These are phyloP conservation scores for Diphasiastrum complanatum DNA, from an alignment of 83 land plant genomes.

Conservation along the genomic window DNA sequence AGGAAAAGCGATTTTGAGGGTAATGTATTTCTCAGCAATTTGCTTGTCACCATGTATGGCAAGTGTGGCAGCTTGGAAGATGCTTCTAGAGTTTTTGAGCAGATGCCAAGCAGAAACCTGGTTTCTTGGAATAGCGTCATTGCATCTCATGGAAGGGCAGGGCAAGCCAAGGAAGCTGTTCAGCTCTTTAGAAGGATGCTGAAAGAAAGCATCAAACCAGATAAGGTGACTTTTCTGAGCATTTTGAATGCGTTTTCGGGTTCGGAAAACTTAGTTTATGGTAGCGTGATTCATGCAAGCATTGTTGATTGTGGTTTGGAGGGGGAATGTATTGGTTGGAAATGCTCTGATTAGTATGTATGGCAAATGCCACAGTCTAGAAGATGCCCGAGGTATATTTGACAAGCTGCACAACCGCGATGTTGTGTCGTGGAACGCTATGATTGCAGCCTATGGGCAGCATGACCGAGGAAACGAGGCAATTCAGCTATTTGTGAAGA, in stretches of 20 bases:
- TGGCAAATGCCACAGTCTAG: conserved; percentile 25
- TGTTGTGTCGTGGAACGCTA: conserved; percentile 43
- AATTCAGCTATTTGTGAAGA: conserved; percentile 28
- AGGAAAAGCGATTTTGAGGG: too few relatives aligned
- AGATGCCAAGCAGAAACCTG: too few relatives aligned
- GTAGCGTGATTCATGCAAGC: conserved; percentile 33
- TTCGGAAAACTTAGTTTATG: conserved; percentile 7
- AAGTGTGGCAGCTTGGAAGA: too few relatives aligned
- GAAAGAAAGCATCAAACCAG: not conserved
- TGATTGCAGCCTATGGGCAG: conserved; percentile 38
- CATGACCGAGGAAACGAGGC: conserved; percentile 25
- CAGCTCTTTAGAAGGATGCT: conserved; percentile 33
- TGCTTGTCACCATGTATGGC: too few relatives aligned
- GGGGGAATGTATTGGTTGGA: conserved; percentile 19
- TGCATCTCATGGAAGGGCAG: too few relatives aligned
- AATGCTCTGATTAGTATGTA: conserved; percentile 41
- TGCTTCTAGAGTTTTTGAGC: too few relatives aligned
- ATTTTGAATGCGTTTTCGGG: conserved; percentile 33
- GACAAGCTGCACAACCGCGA: conserved; percentile 22
- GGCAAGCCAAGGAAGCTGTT: conserved; percentile 22
- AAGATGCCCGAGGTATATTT: conserved; percentile 27
- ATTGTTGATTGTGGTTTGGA: conserved; percentile 11
- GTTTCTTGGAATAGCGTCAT: too few relatives aligned
- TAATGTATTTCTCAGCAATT: too few relatives aligned
- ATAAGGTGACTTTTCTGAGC: conserved; percentile 33